Evolutionary conservation across 805 yeast species (phyloP).

Genomic region (Lipomyces starkeyi): DNA sequence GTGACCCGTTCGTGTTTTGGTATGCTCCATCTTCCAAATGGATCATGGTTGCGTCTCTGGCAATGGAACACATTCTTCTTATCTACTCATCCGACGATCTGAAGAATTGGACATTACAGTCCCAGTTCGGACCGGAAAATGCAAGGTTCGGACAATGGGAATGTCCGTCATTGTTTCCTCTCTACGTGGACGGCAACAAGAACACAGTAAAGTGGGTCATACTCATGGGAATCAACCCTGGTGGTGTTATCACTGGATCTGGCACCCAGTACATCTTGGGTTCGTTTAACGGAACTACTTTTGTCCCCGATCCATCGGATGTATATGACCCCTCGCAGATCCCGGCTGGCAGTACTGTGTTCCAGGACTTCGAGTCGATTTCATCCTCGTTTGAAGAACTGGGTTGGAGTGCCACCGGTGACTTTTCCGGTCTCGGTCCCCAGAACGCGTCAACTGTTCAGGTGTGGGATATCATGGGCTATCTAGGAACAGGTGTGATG

Average conservation of each 20-base stretch:
- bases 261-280: constrained; percentile 52
- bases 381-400: constrained; percentile 39
- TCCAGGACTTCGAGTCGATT: constrained; percentile 5
- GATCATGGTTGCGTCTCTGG: constrained; percentile 24
- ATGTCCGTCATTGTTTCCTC: constrained; percentile 50
- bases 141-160: constrained; percentile 50
- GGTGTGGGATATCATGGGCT: background rate
- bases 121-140: constrained; percentile 15
- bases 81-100: constrained; percentile 16
- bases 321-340: constrained; percentile 6
- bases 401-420: constrained; percentile 32
- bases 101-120: constrained; percentile 8
- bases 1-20: constrained; percentile 29
- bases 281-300: constrained; percentile 50
- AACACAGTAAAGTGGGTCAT: constrained; percentile 48
- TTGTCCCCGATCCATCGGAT: constrained; percentile 43
- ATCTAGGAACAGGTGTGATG: background rate
- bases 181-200: constrained; percentile 41
- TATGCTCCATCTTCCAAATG: constrained; percentile 10
- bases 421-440: constrained; percentile 14
- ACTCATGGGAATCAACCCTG: constrained; percentile 52
- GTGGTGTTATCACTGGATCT: constrained; percentile 52
- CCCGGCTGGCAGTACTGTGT: constrained; percentile 12
- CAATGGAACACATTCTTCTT: constrained; percentile 11
- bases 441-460: constrained; percentile 7